phyloP scores from a whole-genome alignment of 2,329 filamentous ascomycete genomes.

The Arthrobotrys conoides region DNA sequence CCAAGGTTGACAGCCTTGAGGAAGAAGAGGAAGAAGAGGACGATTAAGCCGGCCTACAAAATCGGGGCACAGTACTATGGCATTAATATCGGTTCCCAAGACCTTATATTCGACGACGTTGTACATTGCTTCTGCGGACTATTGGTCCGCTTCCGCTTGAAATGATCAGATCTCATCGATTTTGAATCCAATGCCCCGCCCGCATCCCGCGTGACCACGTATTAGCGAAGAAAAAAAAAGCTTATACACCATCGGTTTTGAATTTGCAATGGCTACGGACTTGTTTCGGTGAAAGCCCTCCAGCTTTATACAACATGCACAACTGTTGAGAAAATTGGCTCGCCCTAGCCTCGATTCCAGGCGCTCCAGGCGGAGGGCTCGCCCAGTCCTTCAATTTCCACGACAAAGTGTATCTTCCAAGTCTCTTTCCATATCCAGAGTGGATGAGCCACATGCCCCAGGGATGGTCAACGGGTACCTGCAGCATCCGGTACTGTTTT shows the following conservation, averaged over 20 bases:
- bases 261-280: background rate
- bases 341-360: too few species aligned
- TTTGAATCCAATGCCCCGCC: background rate
- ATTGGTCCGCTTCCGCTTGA: slow-evolving; percentile 11
- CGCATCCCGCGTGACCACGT: slow-evolving; percentile 9
- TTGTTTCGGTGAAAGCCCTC: background rate
- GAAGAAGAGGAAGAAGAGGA: slow-evolving; percentile 59
- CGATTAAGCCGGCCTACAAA: slow-evolving; percentile 24
- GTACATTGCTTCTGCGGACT: slow-evolving; percentile 3
- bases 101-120: slow-evolving; percentile 5
- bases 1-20: slow-evolving; percentile 56
- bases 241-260: background rate
- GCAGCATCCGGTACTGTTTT: slow-evolving; percentile 42
- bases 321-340: background rate
- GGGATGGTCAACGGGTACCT: slow-evolving; percentile 52
- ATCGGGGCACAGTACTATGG: background rate
- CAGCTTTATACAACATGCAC: background rate
- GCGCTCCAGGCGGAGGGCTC: too few species aligned
- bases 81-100: background rate
- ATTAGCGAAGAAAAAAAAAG: background rate
- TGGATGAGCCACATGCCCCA: slow-evolving; percentile 20
- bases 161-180: background rate
- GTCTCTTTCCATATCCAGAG: background rate
- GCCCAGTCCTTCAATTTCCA: background rate
- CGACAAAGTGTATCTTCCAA: background rate